Base-by-base conservation (phyloP, 345 rosid genomes). In the Sisymbrium irio region DNA sequence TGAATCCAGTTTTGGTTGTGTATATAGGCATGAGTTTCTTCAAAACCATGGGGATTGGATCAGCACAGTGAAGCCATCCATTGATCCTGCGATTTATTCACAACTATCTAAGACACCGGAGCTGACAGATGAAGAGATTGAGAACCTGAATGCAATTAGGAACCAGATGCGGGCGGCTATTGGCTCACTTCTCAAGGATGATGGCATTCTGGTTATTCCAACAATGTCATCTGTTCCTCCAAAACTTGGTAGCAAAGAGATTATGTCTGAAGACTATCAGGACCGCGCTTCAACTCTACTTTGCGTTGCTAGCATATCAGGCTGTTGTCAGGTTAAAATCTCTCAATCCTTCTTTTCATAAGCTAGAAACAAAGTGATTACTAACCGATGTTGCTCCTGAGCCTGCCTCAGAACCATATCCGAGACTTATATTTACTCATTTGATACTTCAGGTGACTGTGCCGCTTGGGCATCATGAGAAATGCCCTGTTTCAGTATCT, bases 241-340 rank as follows among this genome's bases (percentile, higher is more conserved):
- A 46, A 95, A 95, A 85, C 85, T 89, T 71, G 90, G 91, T 57
- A 86, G 81, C 44, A 95, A 85, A 76, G 99, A 95, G 74, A 78
- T 90, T 67, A 57, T 39, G 3, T 85, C 92, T 9, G 94, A 87
- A 69, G 89, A 92, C 71, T 92, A 87, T 83, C 88, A 82, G 76
- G 82, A 60, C 70, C 62, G 77, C 39, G 73, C 77, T 66, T 82
- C 71, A 69, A 82, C 89, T 80, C 86, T 95, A 56, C 78, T 86
- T 78, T 87, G 98, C 81, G 81, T 95, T 68, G 92, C 98, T 64
- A 92, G 98, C 75, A 67, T 95, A 49, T 95, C 98, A 2, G 99
- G 98, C 60, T 95, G 98, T 80, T 95, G 99, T 78, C 98, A 95
- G 98, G 99, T 94, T 65, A 61, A 18, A 41, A 42, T 22, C 2